Conservation (phyloP, 2,329 filamentous ascomycete genomes). For the Fusarium sp. region DNA sequence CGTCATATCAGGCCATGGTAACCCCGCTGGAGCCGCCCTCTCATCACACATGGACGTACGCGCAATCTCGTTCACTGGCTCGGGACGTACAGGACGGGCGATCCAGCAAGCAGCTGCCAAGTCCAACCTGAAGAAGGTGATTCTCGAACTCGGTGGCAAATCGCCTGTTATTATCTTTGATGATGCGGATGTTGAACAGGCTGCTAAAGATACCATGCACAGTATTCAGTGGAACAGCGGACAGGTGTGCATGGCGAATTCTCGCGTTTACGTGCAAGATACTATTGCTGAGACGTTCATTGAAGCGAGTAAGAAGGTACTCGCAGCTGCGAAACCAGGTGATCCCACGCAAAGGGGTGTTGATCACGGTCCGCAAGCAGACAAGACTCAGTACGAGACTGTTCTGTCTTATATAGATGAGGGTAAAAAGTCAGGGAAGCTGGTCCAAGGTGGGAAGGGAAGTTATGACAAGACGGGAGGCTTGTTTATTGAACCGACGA, state of each 20-base stretch:
- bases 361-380: conserved; percentile 27
- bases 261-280: conserved; percentile 66
- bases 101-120: conserved; percentile 77
- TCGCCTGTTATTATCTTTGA: conserved; percentile 71
- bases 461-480: conserved; percentile 8
- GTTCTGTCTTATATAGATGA: conserved; percentile 23
- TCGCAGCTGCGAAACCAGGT: conserved; percentile 2
- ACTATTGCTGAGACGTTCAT: conserved; percentile 49
- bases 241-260: conserved; percentile 69
- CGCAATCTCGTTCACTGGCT: conserved; percentile 82
- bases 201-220: conserved; percentile 57
- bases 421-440: conserved; percentile 19
- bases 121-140: conserved; percentile 71
- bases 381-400: conserved; percentile 22
- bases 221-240: conserved; percentile 64
- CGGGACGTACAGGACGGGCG: conserved; percentile 72
- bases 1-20: conserved; percentile 75
- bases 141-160: conserved; percentile 75
- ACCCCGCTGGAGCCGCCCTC: conserved; percentile 72
- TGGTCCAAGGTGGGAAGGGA: conserved; percentile 16
- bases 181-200: conserved; percentile 51
- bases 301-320: not conserved
- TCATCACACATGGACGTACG: conserved; percentile 74
- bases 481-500: conserved; percentile 28
- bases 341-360: not conserved